These are phyloP conservation scores for Candida stauntonica DNA, from an alignment of 805 yeast genomes.

Conservation along the genomic window DNA sequence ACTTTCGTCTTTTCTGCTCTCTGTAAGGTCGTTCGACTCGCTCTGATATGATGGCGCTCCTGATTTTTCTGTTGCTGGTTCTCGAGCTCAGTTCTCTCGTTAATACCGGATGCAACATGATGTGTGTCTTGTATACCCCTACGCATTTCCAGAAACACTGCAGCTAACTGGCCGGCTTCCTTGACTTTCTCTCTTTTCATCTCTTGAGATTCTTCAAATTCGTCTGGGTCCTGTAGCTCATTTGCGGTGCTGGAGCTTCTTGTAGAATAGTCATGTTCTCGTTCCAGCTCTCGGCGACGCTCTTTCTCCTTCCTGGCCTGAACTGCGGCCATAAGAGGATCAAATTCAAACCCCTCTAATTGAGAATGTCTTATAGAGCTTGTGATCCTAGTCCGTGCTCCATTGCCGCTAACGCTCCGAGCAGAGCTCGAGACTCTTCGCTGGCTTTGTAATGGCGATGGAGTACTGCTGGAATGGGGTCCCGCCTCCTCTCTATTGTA, in stretches of 20 bases:
- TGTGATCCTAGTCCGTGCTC: conserved; percentile 1
- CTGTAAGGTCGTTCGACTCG: conserved; percentile 32
- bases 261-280: conserved; percentile 6
- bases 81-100: conserved; percentile 19
- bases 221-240: not conserved
- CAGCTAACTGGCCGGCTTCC: conserved; percentile 37
- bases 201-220: conserved; percentile 1
- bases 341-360: conserved; percentile 25
- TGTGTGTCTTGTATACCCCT: conserved; percentile 38
- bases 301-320: conserved; percentile 12
- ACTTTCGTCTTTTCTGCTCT: conserved; percentile 48
- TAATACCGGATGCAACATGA: conserved; percentile 32
- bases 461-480: not conserved
- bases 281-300: conserved; percentile 8
- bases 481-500: not conserved
- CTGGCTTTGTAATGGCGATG: not conserved
- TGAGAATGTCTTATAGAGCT: conserved; percentile 11
- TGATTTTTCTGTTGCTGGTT: conserved; percentile 12
- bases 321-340: conserved; percentile 19
- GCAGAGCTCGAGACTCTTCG: not conserved
- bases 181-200: conserved; percentile 14
- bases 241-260: conserved; percentile 7
- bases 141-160: conserved; percentile 39
- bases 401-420: not conserved
- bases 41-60: conserved; percentile 17